Conservation (phyloP, 1,139 yeast genomes). For the Pneumocystis canis region DNA sequence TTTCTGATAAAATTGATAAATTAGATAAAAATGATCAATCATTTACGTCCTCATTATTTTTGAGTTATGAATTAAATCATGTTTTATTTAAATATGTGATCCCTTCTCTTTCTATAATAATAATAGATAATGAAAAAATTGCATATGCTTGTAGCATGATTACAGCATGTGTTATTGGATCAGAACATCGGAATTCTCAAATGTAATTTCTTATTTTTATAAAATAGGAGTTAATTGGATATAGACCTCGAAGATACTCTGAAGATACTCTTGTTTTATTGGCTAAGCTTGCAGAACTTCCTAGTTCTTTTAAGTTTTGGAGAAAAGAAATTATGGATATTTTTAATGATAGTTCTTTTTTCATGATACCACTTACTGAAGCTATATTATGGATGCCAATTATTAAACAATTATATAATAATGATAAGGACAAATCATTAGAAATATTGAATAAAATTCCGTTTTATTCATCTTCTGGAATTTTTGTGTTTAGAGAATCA, state of each 20-base stretch:
- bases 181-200: background rate
- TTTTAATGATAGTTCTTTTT: constrained; percentile 29
- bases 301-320: constrained; percentile 27
- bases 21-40: background rate
- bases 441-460: constrained; percentile 43
- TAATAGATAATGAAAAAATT: background rate
- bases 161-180: background rate
- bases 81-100: background rate
- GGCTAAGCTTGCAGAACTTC: constrained; percentile 12
- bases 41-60: background rate
- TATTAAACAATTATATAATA: constrained; percentile 40
- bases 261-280: background rate
- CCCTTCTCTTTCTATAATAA: background rate
- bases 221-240: background rate
- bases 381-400: constrained; percentile 38
- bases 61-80: background rate
- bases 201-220: background rate
- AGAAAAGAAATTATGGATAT: constrained; percentile 26
- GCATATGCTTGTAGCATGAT: background rate
- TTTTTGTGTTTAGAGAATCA: constrained; percentile 68
- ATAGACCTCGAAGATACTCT: background rate
- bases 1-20: background rate
- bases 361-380: constrained; percentile 25
- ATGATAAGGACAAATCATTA: constrained; percentile 43
- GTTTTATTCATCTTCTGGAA: constrained; percentile 35